These are phyloP conservation scores for Handroanthus guayacan DNA, from an alignment of 257 asterid species.

Conservation along the genomic window DNA sequence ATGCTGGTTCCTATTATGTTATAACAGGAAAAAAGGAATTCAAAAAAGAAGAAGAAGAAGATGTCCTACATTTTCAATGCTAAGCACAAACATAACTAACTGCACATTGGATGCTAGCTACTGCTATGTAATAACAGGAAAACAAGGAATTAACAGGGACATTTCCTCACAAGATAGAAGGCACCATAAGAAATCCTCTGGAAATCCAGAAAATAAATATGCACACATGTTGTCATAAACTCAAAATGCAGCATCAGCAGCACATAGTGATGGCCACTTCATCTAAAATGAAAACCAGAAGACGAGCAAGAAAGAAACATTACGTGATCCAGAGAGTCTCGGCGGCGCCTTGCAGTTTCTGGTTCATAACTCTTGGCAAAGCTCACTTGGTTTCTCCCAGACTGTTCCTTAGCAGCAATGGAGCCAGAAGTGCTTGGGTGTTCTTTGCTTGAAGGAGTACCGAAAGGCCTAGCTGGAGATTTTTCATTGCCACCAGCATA, in stretches of 20 bases:
- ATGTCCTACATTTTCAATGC: too few relatives aligned
- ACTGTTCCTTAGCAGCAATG: slow-evolving; percentile 51
- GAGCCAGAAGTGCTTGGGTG: slow-evolving; percentile 44
- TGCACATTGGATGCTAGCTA: too few relatives aligned
- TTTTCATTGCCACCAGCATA: slow-evolving; percentile 50
- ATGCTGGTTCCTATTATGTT: slow-evolving; percentile 12
- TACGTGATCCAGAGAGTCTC: slow-evolving; percentile 85
- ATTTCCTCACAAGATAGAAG: slow-evolving; percentile 14
- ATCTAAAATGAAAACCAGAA: slow-evolving; percentile 9
- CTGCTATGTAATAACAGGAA: too few relatives aligned
- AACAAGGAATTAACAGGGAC: too few relatives aligned
- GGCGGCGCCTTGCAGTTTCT: slow-evolving; percentile 83
- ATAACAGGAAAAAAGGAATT: slow-evolving; percentile 2
- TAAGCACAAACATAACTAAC: too few relatives aligned
- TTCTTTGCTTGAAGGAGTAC: slow-evolving; percentile 55
- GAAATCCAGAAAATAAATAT: slow-evolving; percentile 22
- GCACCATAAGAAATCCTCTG: neutral
- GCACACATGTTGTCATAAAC: slow-evolving; percentile 22
- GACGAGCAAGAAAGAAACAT: slow-evolving; percentile 37
- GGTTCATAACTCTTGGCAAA: slow-evolving; percentile 62
- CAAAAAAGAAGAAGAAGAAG: too few relatives aligned
- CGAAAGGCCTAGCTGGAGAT: slow-evolving; percentile 53
- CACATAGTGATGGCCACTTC: slow-evolving; percentile 23
- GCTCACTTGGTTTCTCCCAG: slow-evolving; percentile 54
- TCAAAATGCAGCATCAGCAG: slow-evolving; percentile 19